Base-by-base conservation (phyloP, 306 rosid genomes). In the Amphicarpaea edgeworthii region DNA sequence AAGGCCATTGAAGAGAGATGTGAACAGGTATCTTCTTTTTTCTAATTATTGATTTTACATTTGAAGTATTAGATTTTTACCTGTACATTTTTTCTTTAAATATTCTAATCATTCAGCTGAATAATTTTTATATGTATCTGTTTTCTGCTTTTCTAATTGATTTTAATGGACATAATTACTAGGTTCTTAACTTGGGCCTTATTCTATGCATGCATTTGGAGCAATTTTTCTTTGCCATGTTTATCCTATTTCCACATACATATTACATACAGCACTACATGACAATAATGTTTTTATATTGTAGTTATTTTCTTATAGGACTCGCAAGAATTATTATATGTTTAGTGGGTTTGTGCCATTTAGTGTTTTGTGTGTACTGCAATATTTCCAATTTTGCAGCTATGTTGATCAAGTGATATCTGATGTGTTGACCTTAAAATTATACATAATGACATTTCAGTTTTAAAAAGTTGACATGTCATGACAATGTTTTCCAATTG, bases 1-100 rank as follows among this genome's bases (percentile, higher is more conserved):
- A 95, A 90, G 76, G 83, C 85, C 74, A 84, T 95, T 76, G 96
- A 90, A 87, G 98, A 90, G 75, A 90, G 98, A 88, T 92, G 98
- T 54, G 92, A 86, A 42, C 83, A 92, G 96, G 98, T 95, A 81
- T 30, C 34, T 59, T 50, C 66, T 70, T n/a, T 16, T 7, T 76
- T 49, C n/a, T n/a, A n/a, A n/a, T n/a, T 58, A 12, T 41, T 72
- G 21, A 16, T 21, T 17, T 59, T 45, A 34, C 14, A 24, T 28
- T 45, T 26, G 0, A 72, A 53, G 38, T n/a, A 8, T 53, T 62
- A 34, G 6, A 76, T 26, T 60, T 78, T 68, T 34, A 24, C 51
- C 38, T 61, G 12, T 30, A 9, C 7, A 5, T 32, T 53, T 46
- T 7, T 30, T 53, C 7, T 17, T 17, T 0, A 40, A 8, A 20